Conservation (phyloP, 2,329 filamentous ascomycete genomes). For the Epichloe coenophiala region DNA sequence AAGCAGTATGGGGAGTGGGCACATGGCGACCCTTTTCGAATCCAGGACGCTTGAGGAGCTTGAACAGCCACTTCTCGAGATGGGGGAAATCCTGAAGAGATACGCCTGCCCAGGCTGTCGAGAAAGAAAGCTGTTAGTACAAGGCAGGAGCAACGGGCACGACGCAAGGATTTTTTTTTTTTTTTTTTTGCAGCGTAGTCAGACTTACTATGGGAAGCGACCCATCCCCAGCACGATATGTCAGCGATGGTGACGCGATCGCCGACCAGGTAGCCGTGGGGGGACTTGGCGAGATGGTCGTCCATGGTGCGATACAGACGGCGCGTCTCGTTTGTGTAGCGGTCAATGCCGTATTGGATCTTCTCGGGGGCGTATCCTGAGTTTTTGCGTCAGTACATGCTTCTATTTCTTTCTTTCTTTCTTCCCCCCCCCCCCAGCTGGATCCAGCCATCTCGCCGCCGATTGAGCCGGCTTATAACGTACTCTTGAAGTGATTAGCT, state of each 20-base stretch:
- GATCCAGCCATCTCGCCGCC: no score
- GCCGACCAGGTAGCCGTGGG: constrained; percentile 48
- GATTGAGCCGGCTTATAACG: constrained; percentile 6
- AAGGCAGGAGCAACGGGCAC: neutral
- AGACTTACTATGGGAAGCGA: constrained; percentile 35
- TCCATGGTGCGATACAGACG: constrained; percentile 70
- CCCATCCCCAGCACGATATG: constrained; percentile 71
- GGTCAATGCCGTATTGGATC: constrained; percentile 70
- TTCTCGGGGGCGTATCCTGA: constrained; percentile 59
- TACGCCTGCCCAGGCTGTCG: constrained; percentile 22
- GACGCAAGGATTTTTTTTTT: neutral
- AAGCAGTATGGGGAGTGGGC: constrained; percentile 50
- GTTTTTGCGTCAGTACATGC: neutral
- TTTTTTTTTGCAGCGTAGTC: no score
- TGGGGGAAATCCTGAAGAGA: constrained; percentile 64
- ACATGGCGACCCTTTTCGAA: constrained; percentile 67
- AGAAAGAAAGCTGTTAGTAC: neutral
- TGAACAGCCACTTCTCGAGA: constrained; percentile 65
- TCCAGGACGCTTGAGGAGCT: constrained; percentile 53
- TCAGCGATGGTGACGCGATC: constrained; percentile 64
- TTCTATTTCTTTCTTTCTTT: neutral
- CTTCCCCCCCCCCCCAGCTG: no score
- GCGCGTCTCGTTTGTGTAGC: constrained; percentile 74
- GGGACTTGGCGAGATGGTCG: constrained; percentile 46
- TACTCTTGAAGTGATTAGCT: constrained; percentile 67